Conservation (phyloP, 306 rosid species). For the Myrica gale region DNA sequence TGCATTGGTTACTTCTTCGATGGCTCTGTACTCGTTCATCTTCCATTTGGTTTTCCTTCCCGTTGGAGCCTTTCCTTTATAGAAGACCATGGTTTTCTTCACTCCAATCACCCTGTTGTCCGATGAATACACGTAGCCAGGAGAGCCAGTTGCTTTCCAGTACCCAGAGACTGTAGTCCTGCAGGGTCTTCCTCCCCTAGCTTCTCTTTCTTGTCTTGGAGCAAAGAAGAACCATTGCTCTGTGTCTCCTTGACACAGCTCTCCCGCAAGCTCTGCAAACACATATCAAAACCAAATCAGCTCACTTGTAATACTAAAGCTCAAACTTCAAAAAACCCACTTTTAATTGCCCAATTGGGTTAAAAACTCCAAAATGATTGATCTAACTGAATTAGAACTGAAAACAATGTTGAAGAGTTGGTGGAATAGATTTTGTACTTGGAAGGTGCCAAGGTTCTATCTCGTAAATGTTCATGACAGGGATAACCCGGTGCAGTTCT, state of each 20-base stretch:
- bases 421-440: constrained; percentile 27
- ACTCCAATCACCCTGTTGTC: constrained; percentile 57
- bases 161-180: constrained; percentile 73
- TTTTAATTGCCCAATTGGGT: neutral
- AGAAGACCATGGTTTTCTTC: constrained; percentile 86
- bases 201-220: constrained; percentile 69
- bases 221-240: constrained; percentile 96
- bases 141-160: constrained; percentile 94
- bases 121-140: constrained; percentile 72
- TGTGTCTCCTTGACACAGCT: constrained; percentile 58
- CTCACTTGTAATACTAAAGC: neutral
- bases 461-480: constrained; percentile 53
- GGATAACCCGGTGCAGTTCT: constrained; percentile 47
- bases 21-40: constrained; percentile 88
- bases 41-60: constrained; percentile 90
- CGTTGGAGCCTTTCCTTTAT: constrained; percentile 73
- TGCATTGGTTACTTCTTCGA: constrained; percentile 30
- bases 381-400: neutral
- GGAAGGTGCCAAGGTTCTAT: constrained; percentile 81
- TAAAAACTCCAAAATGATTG: neutral
- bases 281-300: neutral
- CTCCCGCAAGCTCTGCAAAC: constrained; percentile 60
- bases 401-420: neutral
- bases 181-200: constrained; percentile 75
- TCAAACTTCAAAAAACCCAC: neutral